Base-by-base conservation (phyloP, 441 rosid species). In the Gossypium schwendimanii region DNA sequence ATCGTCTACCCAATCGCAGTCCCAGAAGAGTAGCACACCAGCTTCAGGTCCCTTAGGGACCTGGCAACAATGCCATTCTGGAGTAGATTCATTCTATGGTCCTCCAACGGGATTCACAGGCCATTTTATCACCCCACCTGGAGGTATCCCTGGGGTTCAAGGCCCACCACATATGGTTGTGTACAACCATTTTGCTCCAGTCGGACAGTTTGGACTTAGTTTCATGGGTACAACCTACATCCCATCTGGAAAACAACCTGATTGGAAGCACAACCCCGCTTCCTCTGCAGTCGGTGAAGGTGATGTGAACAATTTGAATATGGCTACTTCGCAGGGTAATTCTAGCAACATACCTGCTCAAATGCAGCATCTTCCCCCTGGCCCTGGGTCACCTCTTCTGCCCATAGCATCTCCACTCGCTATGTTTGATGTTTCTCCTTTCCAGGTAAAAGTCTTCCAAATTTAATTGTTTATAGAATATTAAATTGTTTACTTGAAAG, bases 121-220 rank as follows among this genome's bases (percentile, higher is more conserved):
- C 41, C 97, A 97, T 68, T 96, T 91, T 79, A 87, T 96, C 61
- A 77, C 90, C 69, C 93, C 97, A 17, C 88, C 95, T 10, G 97
- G 97, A 68, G 87, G 91, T 75, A 87, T 95, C 23, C 87, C 90
- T 2, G 99, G 97, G 21, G 91, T 91, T 77, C 99, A 90, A 73
- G 98, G 97, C 7, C 93, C 94, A 58, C 94, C 97, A 0, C 99
- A 93, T 77, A 93, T 93, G 98, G 89, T 96, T 66, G 91, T 95
- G 55, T 95, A 93, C 75, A 93, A 93, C 83, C 99, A 95, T 84
- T 93, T 95, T 80, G 97, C 99, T 53, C 99, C 97, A 12, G 94
- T 93, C 78, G 97, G 98, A 63, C 99, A 95, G 81, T 93, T 84
- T 83, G 99, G 97, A 78, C 79, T 93, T 86, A 91, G 98, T 86